These are phyloP conservation scores for Lactarius hengduanensis DNA, from an alignment of 768 basidiomycete species.

Conservation along the genomic window DNA sequence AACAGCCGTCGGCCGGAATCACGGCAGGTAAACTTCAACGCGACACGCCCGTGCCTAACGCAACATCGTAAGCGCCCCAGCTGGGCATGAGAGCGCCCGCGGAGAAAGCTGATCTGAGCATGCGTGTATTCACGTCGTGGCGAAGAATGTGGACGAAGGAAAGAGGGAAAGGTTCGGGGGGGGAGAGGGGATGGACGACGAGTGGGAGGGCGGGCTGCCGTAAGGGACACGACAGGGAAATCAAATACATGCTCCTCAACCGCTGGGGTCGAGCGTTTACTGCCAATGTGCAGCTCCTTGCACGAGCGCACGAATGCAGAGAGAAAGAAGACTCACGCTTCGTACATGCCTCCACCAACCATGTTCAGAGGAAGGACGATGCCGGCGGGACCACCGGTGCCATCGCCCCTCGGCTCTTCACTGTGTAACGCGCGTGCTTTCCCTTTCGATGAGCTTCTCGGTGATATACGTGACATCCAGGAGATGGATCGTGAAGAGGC, in stretches of 20 bases:
- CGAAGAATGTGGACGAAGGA: not conserved
- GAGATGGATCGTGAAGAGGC: conserved; percentile 2
- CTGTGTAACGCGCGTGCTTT: conserved; percentile 25
- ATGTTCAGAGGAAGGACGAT: conserved; percentile 57
- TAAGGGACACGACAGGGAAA: not conserved
- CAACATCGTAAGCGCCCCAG: not conserved
- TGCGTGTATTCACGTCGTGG: not conserved
- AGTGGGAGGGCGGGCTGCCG: not conserved
- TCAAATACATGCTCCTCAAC: not conserved
- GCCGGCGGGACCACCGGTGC: conserved; percentile 51
- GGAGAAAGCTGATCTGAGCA: not conserved
- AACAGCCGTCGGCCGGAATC: not conserved
- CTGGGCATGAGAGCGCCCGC: not conserved
- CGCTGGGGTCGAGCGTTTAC: not conserved
- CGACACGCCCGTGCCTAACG: not conserved
- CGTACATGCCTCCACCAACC: conserved; percentile 51
- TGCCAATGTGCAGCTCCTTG: conserved; percentile 6
- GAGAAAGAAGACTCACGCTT: conserved; percentile 50
- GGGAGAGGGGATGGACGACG: not conserved
- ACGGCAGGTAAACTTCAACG: not conserved
- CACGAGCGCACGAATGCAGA: conserved; percentile 6
- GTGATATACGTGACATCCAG: conserved; percentile 7
- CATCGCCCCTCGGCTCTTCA: conserved; percentile 35
- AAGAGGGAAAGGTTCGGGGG: not conserved
- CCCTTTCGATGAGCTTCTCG: conserved; percentile 28